Evolutionary conservation across 1,139 yeast species (phyloP), one percentile per base, ranked within the genome.

Genomic region (Suzukiozyma palmioleophila): DNA sequence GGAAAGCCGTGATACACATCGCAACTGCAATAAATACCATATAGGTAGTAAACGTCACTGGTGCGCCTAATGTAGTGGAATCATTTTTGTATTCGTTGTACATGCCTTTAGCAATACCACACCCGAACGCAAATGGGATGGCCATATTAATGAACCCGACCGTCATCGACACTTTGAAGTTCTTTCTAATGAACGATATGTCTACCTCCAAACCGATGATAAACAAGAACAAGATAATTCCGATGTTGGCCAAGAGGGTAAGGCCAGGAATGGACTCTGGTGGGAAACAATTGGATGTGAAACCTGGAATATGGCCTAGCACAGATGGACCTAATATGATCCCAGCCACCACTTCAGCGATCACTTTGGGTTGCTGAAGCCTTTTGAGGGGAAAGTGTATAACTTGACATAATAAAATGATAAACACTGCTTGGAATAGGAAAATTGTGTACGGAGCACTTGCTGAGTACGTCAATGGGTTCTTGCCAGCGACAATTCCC

Each of bases 21-120:
- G 95, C 90, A 14, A 83, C 88, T 3, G 90, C 89, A 37, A 84
- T 79, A 48, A 84, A 84, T 12, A 83, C 83, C 80, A 81, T 78
- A 49, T 74, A 84, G 0, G 87, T 81, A n/a, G 88, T 80, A 54
- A 82, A 84, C 41, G 77, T 64, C 32, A 79, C 68, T 6, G 57
- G 56, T 3, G 13, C 28, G 3, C 57, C 59, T 26, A 53, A 41
- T 8, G 48, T 48, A 2, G 54, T 53, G 13, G 57, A 69, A 22
- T 57, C 50, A 15, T 54, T 58, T 32, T 66, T 57, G 54, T 81
- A 84, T 26, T 76, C 68, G 28, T 79, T 63, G 60, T 79, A 84
- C 31, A 85, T 57, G 0, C 92, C 90, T 22, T 73, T 70, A 0
- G 94, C 74, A 16, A 84, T 73, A 5, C 80, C 79, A 54, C 86